Evolutionary conservation across 768 basidiomycete species (phyloP).

Genomic region (Rhizopogon vulgaris): DNA sequence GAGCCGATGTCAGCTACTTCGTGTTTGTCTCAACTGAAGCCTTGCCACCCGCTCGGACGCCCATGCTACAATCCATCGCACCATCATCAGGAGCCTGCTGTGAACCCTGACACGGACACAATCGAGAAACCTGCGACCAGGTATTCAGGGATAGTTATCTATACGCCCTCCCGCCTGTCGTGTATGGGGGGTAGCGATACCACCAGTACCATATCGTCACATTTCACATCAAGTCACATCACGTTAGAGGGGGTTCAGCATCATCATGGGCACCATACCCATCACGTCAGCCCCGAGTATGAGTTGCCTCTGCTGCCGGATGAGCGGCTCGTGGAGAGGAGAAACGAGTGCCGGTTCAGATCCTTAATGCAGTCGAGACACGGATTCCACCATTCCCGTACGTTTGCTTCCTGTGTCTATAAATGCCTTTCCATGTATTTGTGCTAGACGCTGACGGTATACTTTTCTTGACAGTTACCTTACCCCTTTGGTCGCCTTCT

Average conservation of each 20-base stretch:
- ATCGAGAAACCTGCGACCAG: conserved; percentile 28
- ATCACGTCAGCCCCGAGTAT: conserved; percentile 26
- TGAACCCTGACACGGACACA: background rate
- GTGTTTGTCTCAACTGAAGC: background rate
- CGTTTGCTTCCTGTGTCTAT: conserved; percentile 17
- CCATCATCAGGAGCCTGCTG: background rate
- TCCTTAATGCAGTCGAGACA: conserved; percentile 49
- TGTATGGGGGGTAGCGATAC: background rate
- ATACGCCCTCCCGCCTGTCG: conserved; percentile 24
- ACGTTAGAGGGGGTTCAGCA: background rate
- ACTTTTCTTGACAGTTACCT: conserved; percentile 33
- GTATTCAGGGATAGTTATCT: conserved; percentile 24
- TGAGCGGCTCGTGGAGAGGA: conserved; percentile 32
- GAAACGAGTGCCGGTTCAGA: conserved; percentile 65
- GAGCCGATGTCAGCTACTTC: background rate
- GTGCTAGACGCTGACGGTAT: background rate
- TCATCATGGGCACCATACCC: background rate
- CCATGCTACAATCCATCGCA: background rate
- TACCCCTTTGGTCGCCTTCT: conserved; percentile 64
- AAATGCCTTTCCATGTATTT: background rate
- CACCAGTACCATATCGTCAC: conserved; percentile 27
- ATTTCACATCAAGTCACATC: conserved; percentile 14
- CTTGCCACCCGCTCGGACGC: background rate
- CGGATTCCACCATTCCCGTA: conserved; percentile 62
- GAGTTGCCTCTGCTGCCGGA: conserved; percentile 34